phyloP scores from a whole-genome alignment of 2,329 filamentous ascomycete genomes.

The Macrophomina tecta region DNA sequence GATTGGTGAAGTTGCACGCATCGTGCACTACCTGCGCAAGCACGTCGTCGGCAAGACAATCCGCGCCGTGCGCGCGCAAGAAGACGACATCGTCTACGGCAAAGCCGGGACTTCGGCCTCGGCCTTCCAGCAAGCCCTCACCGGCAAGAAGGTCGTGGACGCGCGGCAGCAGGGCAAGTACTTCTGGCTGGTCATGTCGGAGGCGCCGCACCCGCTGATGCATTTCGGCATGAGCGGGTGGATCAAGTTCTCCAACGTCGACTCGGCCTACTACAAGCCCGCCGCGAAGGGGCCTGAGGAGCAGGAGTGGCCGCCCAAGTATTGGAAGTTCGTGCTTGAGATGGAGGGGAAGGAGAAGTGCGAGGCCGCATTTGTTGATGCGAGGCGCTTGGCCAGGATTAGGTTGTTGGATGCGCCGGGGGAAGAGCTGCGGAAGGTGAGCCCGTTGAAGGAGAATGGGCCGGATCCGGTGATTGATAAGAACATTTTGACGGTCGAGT shows the following conservation, averaged over 20 bases:
- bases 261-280: constrained; percentile 79
- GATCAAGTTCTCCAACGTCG: constrained; percentile 83
- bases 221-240: constrained; percentile 80
- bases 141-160: constrained; percentile 72
- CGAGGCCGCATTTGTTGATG: constrained; percentile 80
- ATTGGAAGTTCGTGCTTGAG: constrained; percentile 83
- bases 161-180: constrained; percentile 95
- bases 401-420: constrained; percentile 82
- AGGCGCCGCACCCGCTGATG: constrained; percentile 84
- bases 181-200: constrained; percentile 85
- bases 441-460: constrained; percentile 87
- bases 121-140: constrained; percentile 75
- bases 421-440: constrained; percentile 74
- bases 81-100: constrained; percentile 87
- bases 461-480: constrained; percentile 89
- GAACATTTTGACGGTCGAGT: constrained; percentile 76
- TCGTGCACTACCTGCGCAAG: constrained; percentile 83
- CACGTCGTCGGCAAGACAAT: constrained; percentile 86
- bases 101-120: constrained; percentile 83
- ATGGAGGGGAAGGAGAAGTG: constrained; percentile 67
- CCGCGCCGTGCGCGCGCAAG: constrained; percentile 69
- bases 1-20: constrained; percentile 72
- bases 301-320: constrained; percentile 84
- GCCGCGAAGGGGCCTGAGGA: constrained; percentile 59
- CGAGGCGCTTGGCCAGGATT: constrained; percentile 78